Evolutionary conservation across 2,329 filamentous ascomycete genomes (phyloP).

Genomic region (Fusarium zealandicum): DNA sequence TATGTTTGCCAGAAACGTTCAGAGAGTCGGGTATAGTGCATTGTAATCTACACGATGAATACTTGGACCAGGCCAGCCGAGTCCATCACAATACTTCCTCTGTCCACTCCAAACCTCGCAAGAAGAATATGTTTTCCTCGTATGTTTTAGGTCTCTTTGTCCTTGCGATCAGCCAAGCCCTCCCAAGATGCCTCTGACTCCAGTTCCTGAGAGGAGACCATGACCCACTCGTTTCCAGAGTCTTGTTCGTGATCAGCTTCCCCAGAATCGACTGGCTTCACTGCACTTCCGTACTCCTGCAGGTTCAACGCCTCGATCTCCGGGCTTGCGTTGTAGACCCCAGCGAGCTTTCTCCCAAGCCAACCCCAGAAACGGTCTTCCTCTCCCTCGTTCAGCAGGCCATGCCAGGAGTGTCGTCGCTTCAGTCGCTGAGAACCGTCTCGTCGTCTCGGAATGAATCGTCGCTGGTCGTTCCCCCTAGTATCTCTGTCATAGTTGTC

Average conservation of each 20-base stretch:
- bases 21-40: no score
- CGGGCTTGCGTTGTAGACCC: not conserved
- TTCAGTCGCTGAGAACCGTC: not conserved
- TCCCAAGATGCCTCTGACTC: not conserved
- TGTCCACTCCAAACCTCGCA: no score
- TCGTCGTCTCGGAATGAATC: not conserved
- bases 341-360: not conserved
- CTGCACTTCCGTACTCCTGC: not conserved
- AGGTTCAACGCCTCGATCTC: not conserved
- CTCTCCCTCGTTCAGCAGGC: not conserved
- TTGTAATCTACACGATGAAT: no score
- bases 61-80: no score
- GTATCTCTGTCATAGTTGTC: slow-evolving; percentile 14
- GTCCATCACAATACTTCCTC: no score
- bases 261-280: not conserved
- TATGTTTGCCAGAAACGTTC: no score
- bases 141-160: not conserved
- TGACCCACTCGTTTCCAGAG: not conserved
- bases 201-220: not conserved
- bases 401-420: not conserved
- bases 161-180: not conserved
- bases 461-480: slow-evolving; percentile 14
- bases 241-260: not conserved
- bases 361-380: not conserved
- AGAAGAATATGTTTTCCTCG: no score